Conservation (phyloP, 1,284 basidiomycete species). For the Pseudozyma hubeiensis region DNA sequence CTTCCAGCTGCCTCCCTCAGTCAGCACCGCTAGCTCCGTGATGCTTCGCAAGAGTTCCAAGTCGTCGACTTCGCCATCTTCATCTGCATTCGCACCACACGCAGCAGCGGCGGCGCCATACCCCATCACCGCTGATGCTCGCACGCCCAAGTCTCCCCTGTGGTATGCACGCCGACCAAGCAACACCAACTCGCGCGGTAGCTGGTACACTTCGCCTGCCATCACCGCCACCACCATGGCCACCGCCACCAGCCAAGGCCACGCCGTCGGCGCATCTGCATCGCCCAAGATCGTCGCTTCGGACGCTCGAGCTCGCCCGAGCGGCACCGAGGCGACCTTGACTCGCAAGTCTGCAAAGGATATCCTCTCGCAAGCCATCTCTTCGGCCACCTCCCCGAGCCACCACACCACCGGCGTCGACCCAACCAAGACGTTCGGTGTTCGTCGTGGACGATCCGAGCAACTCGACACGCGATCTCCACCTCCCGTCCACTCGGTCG, state of each 20-base stretch:
- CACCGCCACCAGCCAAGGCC: constrained; percentile 37
- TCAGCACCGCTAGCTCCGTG: constrained; percentile 49
- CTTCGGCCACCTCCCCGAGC: constrained; percentile 4
- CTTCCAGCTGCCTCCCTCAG: constrained; percentile 56
- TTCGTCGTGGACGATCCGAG: constrained; percentile 32
- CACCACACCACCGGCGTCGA: constrained; percentile 9
- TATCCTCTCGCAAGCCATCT: constrained; percentile 30
- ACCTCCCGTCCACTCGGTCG: constrained; percentile 47
- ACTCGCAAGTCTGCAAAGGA: constrained; percentile 48
- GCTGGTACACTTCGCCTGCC: constrained; percentile 57
- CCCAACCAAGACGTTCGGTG: constrained; percentile 15
- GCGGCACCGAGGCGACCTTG: constrained; percentile 35
- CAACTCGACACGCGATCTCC: constrained; percentile 45
- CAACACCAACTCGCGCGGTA: constrained; percentile 55
- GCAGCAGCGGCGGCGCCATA: constrained; percentile 20
- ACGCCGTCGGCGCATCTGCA: constrained; percentile 11
- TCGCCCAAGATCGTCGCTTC: constrained; percentile 12
- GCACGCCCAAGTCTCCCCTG: constrained; percentile 50
- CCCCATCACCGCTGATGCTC: constrained; percentile 32
- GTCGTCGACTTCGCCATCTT: constrained; percentile 19
- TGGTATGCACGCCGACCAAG: constrained; percentile 58
- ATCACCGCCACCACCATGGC: constrained; percentile 52
- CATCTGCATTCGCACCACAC: constrained; percentile 3
- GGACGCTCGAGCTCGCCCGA: constrained; percentile 15
- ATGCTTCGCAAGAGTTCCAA: constrained; percentile 49